These are phyloP conservation scores for Populus nigra DNA, from an alignment of 345 rosid genomes.

Conservation along the genomic window DNA sequence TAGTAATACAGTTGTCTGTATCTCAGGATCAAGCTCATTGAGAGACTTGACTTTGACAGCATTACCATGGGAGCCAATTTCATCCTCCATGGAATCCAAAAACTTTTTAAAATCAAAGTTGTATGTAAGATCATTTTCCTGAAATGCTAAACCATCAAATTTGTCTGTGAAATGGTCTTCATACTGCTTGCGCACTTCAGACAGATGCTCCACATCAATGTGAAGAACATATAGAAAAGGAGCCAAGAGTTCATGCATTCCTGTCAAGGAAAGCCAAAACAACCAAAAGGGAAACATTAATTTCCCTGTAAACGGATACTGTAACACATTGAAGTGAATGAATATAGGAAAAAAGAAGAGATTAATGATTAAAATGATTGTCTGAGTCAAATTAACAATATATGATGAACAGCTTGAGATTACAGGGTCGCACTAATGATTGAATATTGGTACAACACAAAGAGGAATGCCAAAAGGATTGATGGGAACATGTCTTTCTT, in stretches of 20 bases:
- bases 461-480: neutral
- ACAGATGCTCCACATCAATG: conserved; percentile 71
- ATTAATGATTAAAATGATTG: neutral
- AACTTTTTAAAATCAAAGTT: conserved; percentile 77
- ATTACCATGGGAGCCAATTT: conserved; percentile 48
- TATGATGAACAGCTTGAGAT: neutral
- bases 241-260: conserved; percentile 98
- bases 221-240: conserved; percentile 91
- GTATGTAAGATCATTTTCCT: conserved; percentile 69
- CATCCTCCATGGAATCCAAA: conserved; percentile 59
- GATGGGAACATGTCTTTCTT: neutral
- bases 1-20: conserved; percentile 57
- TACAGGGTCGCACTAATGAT: neutral
- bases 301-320: neutral
- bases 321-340: neutral
- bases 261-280: conserved; percentile 34
- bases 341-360: neutral
- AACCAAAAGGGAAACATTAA: conserved; percentile 7
- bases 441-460: neutral
- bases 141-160: conserved; percentile 76
- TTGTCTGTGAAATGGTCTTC: conserved; percentile 86
- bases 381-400: neutral
- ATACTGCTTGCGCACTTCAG: conserved; percentile 71
- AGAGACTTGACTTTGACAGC: conserved; percentile 51
- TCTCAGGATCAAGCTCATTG: conserved; percentile 82